Evolutionary conservation across 768 basidiomycete species (phyloP), one percentile per base, ranked within the genome.

Genomic region (Solioccasus polychromus): DNA sequence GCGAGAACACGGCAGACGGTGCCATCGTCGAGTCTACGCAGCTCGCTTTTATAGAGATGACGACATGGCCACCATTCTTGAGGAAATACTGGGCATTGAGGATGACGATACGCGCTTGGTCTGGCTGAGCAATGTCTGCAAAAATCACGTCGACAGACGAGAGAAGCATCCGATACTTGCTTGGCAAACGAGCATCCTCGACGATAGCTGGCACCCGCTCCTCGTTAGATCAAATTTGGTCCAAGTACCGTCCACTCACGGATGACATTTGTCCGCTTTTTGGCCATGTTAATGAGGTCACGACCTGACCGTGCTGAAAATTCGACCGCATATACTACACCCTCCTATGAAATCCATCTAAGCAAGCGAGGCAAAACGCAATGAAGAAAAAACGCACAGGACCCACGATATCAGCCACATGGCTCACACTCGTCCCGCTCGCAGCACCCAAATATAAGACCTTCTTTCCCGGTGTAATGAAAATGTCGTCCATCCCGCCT

Each of bases 21-120:
- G 91, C 82, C 3, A 79, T 79, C n/a, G 94, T 97, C 34, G 92
- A 97, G 69, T 99, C 96, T 66, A 99, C 88, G 75, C 96, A 99
- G 59, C 88, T 92, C 24, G 96, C 96, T 75, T 99, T 99, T 79
- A 99, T 96, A 44, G 95, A 98, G 53, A 99, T 92, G 58, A 99
- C 83, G 57, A 80, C 75, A 59, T 96, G 91, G 2, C 96, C 96
- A 24, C 79, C 81, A 66, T 94, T 86, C 68, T 95, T 97, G 44
- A 99, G 78, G 85, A 99, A 99, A 67, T 85, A 83, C 57, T 96
- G 84, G 0, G 95, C 91, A 68, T 99, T 98, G 67, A 83, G 79
- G 31, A 80, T 77, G 51, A 98, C 91, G 60, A 98, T 97, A 74
- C 94, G 92, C 3, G 94, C 94, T 71, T 99, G 96, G 70, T 99